phyloP scores from a whole-genome alignment of 2,329 filamentous ascomycete species.

The Cryoendolithus antarcticus region DNA sequence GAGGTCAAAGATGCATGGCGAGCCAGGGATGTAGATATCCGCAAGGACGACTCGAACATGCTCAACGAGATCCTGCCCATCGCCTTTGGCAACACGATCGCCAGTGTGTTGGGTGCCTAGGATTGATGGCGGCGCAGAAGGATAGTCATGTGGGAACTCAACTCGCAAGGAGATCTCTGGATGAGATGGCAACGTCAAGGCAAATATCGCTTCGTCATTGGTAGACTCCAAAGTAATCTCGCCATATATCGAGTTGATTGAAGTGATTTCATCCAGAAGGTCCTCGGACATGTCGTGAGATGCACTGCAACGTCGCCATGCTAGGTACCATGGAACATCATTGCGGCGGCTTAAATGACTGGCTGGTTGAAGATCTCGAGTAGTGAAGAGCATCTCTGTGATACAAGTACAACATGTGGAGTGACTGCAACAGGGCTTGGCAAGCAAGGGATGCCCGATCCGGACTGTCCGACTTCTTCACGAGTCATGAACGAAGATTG shows the following conservation, averaged over 20 bases:
- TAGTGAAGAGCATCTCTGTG: no score
- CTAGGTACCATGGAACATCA: no score
- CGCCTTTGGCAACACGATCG: slow-evolving; percentile 51
- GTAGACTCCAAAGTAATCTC: slow-evolving; percentile 42
- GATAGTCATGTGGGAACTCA: slow-evolving; percentile 63
- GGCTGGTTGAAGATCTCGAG: no score
- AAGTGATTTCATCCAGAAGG: slow-evolving; percentile 62
- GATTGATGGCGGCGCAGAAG: slow-evolving; percentile 58
- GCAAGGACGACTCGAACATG: slow-evolving; percentile 55
- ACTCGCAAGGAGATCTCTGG: slow-evolving; percentile 44
- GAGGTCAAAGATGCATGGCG: slow-evolving; percentile 80
- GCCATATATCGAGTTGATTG: slow-evolving; percentile 76
- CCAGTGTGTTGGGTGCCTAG: slow-evolving; percentile 74
- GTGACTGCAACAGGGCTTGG: no score
- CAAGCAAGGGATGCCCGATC: no score
- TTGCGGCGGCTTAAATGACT: no score
- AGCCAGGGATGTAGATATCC: slow-evolving; percentile 57
- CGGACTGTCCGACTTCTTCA: no score
- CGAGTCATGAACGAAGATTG: no score
- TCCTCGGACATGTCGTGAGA: slow-evolving; percentile 23
- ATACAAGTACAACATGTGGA: no score
- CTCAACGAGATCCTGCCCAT: slow-evolving; percentile 58
- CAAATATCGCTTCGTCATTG: slow-evolving; percentile 30
- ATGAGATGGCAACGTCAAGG: slow-evolving; percentile 56
- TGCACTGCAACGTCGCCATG: no score